Evolutionary conservation across 2,329 filamentous ascomycete species (phyloP), one percentile per base, ranked within the genome.

Genomic region (Talaromyces sp.): DNA sequence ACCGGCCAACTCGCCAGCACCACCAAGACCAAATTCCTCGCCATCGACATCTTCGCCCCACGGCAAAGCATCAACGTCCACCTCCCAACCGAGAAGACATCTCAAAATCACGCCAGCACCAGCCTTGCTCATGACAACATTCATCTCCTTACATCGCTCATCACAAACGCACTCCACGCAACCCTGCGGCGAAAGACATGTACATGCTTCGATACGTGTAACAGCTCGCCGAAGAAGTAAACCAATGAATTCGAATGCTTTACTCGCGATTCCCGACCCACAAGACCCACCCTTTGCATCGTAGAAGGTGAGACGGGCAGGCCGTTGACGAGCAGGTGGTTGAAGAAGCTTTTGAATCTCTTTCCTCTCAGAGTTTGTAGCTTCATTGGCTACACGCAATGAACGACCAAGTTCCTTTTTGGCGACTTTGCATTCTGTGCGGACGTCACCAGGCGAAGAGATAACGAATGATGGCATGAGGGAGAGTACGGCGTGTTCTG

Each of bases 191-290:
- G 59, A 65, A 10, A 85, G 73, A 66, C 92, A 97, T 35, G 80
- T 76, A 65, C 94, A 99, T 1, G 78, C 80, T 65, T 89, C 86
- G 5, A 97, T 86, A 7, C 94, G 80, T 51, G 84, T 80, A 33
- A 94, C 81, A 0, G 92, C 93, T 66, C 92, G 87, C 17, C 77
- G 77, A 1, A 97, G 80, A 30, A 97, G 76, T 30, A 88, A 70
- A 65, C 96, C 91, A 17, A 96, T 80, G 66, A 96, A 95, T 65
- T 97, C 93, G 65, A 97, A 97, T 0, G 91, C 93, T 69, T 96
- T 97, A 35, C 88, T 89, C 56, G 88, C 91, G 62, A 97, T 95
- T 0, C 94, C 94, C 0, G 85, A 88, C 0, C 93, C 93, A 39
- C 84, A 83, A 0, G 88, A 82, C 0, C 93, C 93, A 7, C 94